A percentile compares a stretch with the other conserved stretches of the same genome.
Conservation (phyloP, 768 basidiomycete genomes). For the Leucosporidium scottii region DNA sequence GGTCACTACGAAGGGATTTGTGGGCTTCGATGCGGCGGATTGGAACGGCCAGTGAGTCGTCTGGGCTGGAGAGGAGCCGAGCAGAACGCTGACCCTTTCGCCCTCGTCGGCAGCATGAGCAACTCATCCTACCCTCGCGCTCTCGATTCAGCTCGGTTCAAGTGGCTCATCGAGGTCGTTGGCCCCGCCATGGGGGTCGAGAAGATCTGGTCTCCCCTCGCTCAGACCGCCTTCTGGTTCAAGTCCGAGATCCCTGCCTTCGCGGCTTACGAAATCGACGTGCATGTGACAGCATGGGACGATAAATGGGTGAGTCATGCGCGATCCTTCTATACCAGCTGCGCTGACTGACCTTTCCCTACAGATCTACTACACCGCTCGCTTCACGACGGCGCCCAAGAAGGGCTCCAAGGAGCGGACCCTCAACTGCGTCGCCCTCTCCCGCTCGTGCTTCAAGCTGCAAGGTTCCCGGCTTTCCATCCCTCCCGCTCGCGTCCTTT, state of each 20-base stretch:
- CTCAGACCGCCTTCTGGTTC: constrained; percentile 20
- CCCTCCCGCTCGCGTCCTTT: constrained; percentile 29
- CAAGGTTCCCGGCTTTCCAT: constrained; percentile 50
- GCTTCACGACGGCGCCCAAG: constrained; percentile 25
- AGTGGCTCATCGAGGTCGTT: constrained; percentile 21
- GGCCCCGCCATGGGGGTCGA: constrained; percentile 14
- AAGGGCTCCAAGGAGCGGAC: constrained; percentile 14
- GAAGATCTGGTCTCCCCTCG: constrained; percentile 13
- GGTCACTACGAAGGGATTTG: constrained; percentile 8
- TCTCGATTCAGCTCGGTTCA: constrained; percentile 20
- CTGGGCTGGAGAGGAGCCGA: too few relatives aligned
- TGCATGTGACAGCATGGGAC: constrained; percentile 18
- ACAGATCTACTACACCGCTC: constrained; percentile 23
- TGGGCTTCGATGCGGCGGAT: constrained; percentile 5
- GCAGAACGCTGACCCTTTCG: not conserved
- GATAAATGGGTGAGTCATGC: constrained; percentile 19
- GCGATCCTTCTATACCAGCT: too few relatives aligned
- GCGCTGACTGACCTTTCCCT: rapidly evolving
- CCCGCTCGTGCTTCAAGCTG: constrained; percentile 44
- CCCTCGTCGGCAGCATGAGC: constrained; percentile 15
- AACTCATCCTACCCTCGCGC: constrained; percentile 26
- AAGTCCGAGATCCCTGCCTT: constrained; percentile 21
- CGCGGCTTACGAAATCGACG: constrained; percentile 24
- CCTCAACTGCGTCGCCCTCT: constrained; percentile 24
- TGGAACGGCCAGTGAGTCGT: constrained; percentile 25